phyloP scores from a whole-genome alignment of 2,329 filamentous ascomycete species.

The Endothia cerciana region DNA sequence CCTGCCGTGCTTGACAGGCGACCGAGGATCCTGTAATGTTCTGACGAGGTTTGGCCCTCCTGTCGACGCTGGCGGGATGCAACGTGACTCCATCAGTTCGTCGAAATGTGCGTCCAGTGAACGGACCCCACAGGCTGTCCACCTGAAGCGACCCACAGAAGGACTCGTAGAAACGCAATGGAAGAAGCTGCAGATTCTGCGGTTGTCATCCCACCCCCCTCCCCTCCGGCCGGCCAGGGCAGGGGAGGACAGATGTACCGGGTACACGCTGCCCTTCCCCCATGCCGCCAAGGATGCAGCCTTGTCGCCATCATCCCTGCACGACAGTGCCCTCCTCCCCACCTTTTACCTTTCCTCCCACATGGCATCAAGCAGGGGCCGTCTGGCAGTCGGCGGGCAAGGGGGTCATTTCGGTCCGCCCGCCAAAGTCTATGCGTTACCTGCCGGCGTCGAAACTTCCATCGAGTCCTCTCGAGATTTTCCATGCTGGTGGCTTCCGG shows the following conservation, averaged over 20 bases:
- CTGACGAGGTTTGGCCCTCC: conserved; percentile 2
- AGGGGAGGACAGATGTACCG: conserved; percentile 13
- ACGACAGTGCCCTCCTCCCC: conserved; percentile 5
- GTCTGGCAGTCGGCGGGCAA: conserved; percentile 20
- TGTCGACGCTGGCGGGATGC: conserved; percentile 4
- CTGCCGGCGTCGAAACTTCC: conserved; percentile 10
- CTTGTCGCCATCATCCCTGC: conserved; percentile 29
- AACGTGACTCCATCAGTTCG: conserved; percentile 10
- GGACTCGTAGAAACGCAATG: conserved; percentile 10
- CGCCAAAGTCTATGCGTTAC: background rate
- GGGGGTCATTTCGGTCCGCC: conserved; percentile 23
- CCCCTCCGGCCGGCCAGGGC: background rate
- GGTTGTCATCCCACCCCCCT: conserved; percentile 2
- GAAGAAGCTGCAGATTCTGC: conserved; percentile 12
- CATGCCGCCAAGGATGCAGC: conserved; percentile 22
- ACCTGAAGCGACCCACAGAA: background rate
- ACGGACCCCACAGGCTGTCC: background rate
- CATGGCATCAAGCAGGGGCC: conserved; percentile 28
- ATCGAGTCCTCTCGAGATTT: conserved; percentile 8
- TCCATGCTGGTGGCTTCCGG: background rate
- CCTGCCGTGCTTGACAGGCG: background rate
- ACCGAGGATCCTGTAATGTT: background rate
- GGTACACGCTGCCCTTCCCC: conserved; percentile 16
- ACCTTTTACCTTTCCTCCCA: conserved; percentile 24
- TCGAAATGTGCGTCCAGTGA: background rate